Evolutionary conservation across 2,329 filamentous ascomycete genomes (phyloP).

Genomic region (Aspergillus sp.): DNA sequence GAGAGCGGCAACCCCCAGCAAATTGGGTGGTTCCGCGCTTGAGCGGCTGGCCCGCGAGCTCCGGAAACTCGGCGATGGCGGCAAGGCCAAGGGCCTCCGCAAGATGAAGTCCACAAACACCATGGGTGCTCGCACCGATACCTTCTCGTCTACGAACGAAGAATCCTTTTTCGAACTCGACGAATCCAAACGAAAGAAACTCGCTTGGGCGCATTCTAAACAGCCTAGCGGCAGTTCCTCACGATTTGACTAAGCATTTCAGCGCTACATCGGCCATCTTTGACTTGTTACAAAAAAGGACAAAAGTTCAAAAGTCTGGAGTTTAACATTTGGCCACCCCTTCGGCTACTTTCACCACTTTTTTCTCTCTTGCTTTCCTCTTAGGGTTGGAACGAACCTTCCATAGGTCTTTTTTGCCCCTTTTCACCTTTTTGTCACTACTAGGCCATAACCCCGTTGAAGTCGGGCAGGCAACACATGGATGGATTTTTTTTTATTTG

Average conservation of each 20-base stretch:
- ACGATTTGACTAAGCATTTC: constrained; percentile 10
- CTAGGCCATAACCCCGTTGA: constrained; percentile 1
- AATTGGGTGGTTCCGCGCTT: constrained; percentile 49
- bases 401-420: not conserved
- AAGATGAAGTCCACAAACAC: constrained; percentile 56
- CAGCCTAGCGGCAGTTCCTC: constrained; percentile 22
- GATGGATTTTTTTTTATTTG: constrained; percentile 6
- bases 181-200: constrained; percentile 48
- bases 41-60: constrained; percentile 62
- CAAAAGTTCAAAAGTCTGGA: constrained; percentile 3
- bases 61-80: constrained; percentile 42
- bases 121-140: constrained; percentile 45
- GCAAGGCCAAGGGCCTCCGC: constrained; percentile 27
- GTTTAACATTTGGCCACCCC: constrained; percentile 8
- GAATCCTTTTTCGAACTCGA: constrained; percentile 50
- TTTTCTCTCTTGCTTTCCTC: not conserved
- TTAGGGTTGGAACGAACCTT: not conserved
- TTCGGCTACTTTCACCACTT: constrained; percentile 4
- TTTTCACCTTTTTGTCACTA: constrained; percentile 2
- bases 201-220: constrained; percentile 43
- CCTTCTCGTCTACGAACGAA: constrained; percentile 33
- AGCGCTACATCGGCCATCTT: not conserved
- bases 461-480: not conserved
- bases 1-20: constrained; percentile 18
- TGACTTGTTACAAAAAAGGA: not conserved